These are phyloP conservation scores for Vigna angularis DNA, from an alignment of 306 rosid species.

Conservation along the genomic window DNA sequence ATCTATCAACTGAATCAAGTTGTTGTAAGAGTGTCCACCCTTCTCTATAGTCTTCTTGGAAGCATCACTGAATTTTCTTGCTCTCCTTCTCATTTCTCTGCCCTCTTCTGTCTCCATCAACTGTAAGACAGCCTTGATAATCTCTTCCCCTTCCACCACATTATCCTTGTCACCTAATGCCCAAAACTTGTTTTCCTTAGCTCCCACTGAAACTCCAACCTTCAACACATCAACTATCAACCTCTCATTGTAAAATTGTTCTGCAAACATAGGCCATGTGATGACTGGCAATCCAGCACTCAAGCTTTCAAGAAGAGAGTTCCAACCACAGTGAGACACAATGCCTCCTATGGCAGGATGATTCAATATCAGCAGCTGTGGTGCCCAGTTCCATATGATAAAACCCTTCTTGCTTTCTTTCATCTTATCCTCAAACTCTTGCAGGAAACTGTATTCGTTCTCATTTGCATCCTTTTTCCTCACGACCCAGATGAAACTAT, in stretches of 20 bases:
- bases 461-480: not conserved
- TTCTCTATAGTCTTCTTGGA: slow-evolving; percentile 30
- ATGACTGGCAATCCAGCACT: slow-evolving; percentile 40
- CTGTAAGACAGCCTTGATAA: not conserved
- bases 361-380: not conserved
- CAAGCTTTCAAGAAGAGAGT: slow-evolving; percentile 29
- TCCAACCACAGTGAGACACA: slow-evolving; percentile 20
- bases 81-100: not conserved
- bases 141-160: slow-evolving; percentile 1
- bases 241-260: slow-evolving; percentile 43
- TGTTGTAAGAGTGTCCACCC: slow-evolving; percentile 40
- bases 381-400: not conserved
- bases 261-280: slow-evolving; percentile 46
- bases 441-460: not conserved
- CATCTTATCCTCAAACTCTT: slow-evolving; percentile 30
- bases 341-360: not conserved
- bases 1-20: slow-evolving; percentile 36
- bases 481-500: not conserved
- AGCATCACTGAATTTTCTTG: slow-evolving; percentile 31
- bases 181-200: slow-evolving; percentile 30
- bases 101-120: not conserved
- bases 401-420: not conserved
- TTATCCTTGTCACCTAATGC: not conserved
- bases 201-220: slow-evolving; percentile 6
- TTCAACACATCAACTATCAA: slow-evolving; percentile 14